Percentiles rank a stretch among this genome's conserved stretches.
Conservation (phyloP, 2,329 filamentous ascomycete species). For the Aspergillus thermomutatus region DNA sequence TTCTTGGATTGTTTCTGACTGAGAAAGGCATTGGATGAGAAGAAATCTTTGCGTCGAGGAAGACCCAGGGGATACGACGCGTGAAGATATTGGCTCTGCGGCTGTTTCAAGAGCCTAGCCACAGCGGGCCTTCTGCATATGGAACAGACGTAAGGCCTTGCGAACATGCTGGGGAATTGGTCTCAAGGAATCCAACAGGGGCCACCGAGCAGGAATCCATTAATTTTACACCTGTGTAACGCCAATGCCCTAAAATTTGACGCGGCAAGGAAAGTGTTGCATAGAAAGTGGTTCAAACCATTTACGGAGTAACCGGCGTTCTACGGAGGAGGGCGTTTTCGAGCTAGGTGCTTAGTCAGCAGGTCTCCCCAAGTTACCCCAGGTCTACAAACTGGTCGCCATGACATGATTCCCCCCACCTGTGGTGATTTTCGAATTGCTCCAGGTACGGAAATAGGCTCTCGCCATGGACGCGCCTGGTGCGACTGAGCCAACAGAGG, state of each 20-base stretch:
- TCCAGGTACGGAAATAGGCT: slow-evolving; percentile 25
- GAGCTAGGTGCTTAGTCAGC: not conserved
- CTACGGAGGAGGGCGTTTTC: too few relatives aligned
- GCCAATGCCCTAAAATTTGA: not conserved
- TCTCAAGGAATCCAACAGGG: not conserved
- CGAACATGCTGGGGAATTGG: slow-evolving; percentile 26
- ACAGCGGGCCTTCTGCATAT: slow-evolving; percentile 29
- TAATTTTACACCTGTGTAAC: not conserved
- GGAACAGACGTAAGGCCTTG: slow-evolving; percentile 28
- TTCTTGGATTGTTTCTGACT: slow-evolving; percentile 34
- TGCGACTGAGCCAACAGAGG: slow-evolving; percentile 26
- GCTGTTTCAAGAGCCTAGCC: slow-evolving; percentile 22
- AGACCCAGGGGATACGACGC: slow-evolving; percentile 32
- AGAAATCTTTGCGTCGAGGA: slow-evolving; percentile 60
- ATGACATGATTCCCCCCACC: slow-evolving; percentile 11
- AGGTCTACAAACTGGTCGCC: slow-evolving; percentile 10
- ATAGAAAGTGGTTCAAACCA: not conserved
- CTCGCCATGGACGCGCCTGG: slow-evolving; percentile 39
- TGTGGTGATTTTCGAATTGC: slow-evolving; percentile 10
- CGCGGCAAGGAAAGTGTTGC: not conserved
- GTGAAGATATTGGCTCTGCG: slow-evolving; percentile 34
- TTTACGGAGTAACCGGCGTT: not conserved
- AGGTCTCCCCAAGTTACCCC: slow-evolving; percentile 8
- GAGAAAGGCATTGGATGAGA: slow-evolving; percentile 61
- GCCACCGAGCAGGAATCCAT: not conserved